Evolutionary conservation across 2,329 filamentous ascomycete species (phyloP).

Genomic region (Eutypa lata): DNA sequence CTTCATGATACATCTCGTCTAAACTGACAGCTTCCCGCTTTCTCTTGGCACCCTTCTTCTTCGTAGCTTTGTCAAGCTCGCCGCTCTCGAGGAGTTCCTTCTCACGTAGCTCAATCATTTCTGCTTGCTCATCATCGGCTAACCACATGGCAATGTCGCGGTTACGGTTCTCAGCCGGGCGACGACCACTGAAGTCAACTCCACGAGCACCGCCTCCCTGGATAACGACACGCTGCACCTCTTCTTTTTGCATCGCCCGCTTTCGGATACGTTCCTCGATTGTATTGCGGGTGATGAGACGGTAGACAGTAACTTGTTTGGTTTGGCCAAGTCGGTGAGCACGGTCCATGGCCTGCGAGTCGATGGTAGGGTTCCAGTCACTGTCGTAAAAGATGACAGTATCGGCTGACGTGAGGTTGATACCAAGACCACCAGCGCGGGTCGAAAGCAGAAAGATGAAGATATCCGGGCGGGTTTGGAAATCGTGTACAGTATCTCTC

Average conservation of each 20-base stretch:
- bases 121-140: constrained; percentile 93
- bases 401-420: constrained; percentile 93
- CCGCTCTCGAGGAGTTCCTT: constrained; percentile 78
- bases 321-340: constrained; percentile 97
- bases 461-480: constrained; percentile 90
- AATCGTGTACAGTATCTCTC: constrained; percentile 92
- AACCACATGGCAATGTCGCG: constrained; percentile 99
- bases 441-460: constrained; percentile 97
- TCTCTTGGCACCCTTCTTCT: constrained; percentile 59
- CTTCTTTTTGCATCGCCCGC: constrained; percentile 95
- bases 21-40: constrained; percentile 64
- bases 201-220: constrained; percentile 81
- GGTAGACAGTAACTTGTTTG: constrained; percentile 92
- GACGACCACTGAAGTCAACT: constrained; percentile 94
- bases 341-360: constrained; percentile 98
- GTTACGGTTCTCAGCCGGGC: constrained; percentile 83
- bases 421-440: constrained; percentile 93
- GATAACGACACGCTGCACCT: constrained; percentile 96
- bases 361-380: constrained; percentile 98
- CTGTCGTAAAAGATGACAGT: constrained; percentile 99
- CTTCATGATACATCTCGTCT: constrained; percentile 99
- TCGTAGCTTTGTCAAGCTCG: constrained; percentile 57
- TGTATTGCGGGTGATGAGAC: constrained; percentile 91
- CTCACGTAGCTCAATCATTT: constrained; percentile 88
- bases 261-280: constrained; percentile 98